A percentile compares a stretch with the other conserved stretches of the same genome.
Evolutionary conservation across 306 rosid species (phyloP).

Genomic region (Quercus rubra): DNA sequence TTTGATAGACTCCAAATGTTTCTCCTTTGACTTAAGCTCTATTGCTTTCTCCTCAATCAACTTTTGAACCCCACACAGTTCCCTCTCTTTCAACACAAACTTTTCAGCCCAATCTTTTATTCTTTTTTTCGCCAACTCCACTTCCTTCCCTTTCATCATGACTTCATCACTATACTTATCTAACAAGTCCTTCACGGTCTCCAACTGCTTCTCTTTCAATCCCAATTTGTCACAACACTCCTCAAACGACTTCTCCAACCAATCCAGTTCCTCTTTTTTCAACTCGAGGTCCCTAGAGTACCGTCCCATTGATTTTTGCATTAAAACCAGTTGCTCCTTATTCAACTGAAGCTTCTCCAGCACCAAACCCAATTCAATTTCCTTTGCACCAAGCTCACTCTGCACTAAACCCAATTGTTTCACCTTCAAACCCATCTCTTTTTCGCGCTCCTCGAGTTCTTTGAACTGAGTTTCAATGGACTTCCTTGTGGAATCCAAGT

Average conservation of each 20-base stretch:
- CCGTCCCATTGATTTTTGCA: not conserved
- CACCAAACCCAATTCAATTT: not conserved
- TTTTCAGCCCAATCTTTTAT: not conserved
- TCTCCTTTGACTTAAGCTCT: conserved; percentile 15
- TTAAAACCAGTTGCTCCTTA: not conserved
- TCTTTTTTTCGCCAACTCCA: not conserved
- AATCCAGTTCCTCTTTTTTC: not conserved
- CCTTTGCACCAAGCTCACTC: not conserved
- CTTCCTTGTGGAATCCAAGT: conserved; percentile 31
- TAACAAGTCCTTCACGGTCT: not conserved
- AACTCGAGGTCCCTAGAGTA: not conserved
- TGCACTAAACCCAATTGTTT: not conserved
- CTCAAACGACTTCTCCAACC: not conserved
- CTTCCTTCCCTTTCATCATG: conserved; percentile 4
- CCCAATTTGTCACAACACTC: conserved; percentile 5
- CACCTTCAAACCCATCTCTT: conserved; percentile 19
- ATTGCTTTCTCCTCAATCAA: conserved; percentile 7
- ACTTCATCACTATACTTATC: not conserved
- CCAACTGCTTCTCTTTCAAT: not conserved
- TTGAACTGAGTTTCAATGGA: not conserved
- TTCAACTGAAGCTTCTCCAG: not conserved
- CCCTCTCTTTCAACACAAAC: conserved; percentile 5
- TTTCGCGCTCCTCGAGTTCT: conserved; percentile 16
- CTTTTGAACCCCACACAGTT: conserved; percentile 4
- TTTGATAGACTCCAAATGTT: conserved; percentile 2